These are phyloP conservation scores for Casuarina equisetifolia DNA, from an alignment of 306 rosid genomes.

Conservation along the genomic window DNA sequence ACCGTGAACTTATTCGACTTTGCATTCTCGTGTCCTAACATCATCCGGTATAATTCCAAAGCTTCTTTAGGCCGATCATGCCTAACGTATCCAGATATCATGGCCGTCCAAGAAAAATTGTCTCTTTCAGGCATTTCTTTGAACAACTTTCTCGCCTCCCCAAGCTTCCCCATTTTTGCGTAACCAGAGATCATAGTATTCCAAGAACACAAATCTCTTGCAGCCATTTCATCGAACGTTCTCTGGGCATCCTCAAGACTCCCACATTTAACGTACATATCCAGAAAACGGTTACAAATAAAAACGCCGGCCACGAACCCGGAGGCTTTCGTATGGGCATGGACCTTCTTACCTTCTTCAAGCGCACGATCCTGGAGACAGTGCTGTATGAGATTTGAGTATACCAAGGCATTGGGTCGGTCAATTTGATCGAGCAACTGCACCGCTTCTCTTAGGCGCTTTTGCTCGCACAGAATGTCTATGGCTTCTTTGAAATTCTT, in stretches of 20 bases:
- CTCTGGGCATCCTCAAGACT: conserved; percentile 50
- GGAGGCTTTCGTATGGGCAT: conserved; percentile 54
- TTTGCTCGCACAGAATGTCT: conserved; percentile 42
- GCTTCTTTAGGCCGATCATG: conserved; percentile 48
- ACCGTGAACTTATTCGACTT: conserved; percentile 48
- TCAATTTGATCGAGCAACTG: conserved; percentile 38
- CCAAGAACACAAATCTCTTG: conserved; percentile 70
- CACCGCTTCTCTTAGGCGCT: conserved; percentile 54
- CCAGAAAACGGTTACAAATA: conserved; percentile 49
- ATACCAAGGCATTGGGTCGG: conserved; percentile 35
- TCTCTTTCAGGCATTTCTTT: conserved; percentile 65
- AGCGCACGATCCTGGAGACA: conserved; percentile 55
- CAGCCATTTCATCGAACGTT: conserved; percentile 57
- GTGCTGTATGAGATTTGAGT: conserved; percentile 44
- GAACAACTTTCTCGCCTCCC: conserved; percentile 53
- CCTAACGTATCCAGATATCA: conserved; percentile 50
- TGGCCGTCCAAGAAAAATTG: conserved; percentile 64
- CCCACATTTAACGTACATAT: conserved; percentile 59
- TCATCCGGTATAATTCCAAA: conserved; percentile 51
- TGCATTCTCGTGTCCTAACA: conserved; percentile 44
- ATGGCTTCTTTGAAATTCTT: conserved; percentile 48
- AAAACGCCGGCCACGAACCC: conserved; percentile 46
- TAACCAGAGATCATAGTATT: conserved; percentile 63
- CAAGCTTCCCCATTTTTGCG: conserved; percentile 47
- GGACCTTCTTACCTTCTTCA: conserved; percentile 50